Evolutionary conservation across 768 basidiomycete genomes (phyloP).

Genomic region (Baorangia bicolor): DNA sequence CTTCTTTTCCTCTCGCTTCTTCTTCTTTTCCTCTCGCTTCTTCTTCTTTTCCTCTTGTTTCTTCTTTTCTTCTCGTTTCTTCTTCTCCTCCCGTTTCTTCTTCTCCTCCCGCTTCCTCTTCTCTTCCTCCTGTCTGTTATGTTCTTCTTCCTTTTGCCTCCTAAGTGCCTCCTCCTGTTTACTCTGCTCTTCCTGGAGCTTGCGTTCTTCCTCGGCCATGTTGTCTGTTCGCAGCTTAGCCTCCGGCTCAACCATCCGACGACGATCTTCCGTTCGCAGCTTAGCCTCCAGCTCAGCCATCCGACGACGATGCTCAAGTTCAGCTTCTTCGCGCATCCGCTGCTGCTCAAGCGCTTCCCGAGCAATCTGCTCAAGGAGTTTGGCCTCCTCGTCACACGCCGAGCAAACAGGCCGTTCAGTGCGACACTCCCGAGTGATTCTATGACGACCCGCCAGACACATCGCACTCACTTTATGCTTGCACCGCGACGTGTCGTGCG

Average conservation of each 20-base stretch:
- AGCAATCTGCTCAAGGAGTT: conserved; percentile 37
- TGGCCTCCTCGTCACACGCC: conserved; percentile 43
- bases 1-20: background rate
- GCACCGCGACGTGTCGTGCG: conserved; percentile 39
- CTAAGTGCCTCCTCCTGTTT: conserved; percentile 38
- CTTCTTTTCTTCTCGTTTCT: too few species aligned
- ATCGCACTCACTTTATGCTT: conserved; percentile 30
- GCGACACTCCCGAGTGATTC: conserved; percentile 41
- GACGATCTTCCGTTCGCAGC: conserved; percentile 23
- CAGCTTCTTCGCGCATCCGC: conserved; percentile 43
- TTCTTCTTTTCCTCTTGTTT: background rate
- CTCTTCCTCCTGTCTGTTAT: background rate
- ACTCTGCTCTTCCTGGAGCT: conserved; percentile 25
- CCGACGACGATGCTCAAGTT: conserved; percentile 37
- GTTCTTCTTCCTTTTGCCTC: background rate
- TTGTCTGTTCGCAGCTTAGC: conserved; percentile 26
- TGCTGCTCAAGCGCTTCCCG: conserved; percentile 38
- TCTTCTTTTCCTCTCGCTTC: background rate
- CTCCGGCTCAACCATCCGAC: conserved; percentile 42
- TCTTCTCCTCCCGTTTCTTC: conserved; percentile 42
- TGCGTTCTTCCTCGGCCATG: conserved; percentile 10
- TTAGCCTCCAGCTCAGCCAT: conserved; percentile 44
- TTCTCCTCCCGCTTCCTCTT: conserved; percentile 5
- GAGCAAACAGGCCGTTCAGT: conserved; percentile 38
- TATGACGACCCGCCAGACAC: conserved; percentile 47